These are phyloP conservation scores for Neurospora sublineolata DNA, from an alignment of 495 filamentous ascomycete genomes.

Conservation along the genomic window DNA sequence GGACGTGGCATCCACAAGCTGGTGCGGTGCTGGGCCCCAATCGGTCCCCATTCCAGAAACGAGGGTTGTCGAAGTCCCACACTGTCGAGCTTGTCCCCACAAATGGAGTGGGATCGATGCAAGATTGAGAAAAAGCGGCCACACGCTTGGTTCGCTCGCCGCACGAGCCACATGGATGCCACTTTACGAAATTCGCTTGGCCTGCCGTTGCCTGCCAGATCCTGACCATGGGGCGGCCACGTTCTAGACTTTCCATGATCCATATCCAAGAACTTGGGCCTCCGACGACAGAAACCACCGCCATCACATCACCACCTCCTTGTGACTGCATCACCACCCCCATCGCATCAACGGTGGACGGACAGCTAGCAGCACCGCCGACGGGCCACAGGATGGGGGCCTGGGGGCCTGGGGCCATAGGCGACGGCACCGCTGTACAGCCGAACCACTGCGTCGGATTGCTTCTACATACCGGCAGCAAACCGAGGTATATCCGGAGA, in stretches of 20 bases:
- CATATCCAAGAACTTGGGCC: neutral
- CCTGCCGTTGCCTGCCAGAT: neutral
- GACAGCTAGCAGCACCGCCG: neutral
- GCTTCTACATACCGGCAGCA: neutral
- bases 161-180: neutral
- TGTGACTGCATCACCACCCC: neutral
- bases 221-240: neutral
- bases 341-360: neutral
- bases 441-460: neutral
- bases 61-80: neutral
- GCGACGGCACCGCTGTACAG: neutral
- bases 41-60: neutral
- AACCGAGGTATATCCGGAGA: neutral
- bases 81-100: neutral
- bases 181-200: neutral
- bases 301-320: neutral
- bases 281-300: neutral
- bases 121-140: neutral
- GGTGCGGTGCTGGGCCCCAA: neutral
- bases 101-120: neutral
- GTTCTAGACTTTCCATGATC: neutral
- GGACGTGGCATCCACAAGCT: neutral
- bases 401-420: neutral
- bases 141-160: neutral
- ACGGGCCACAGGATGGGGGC: neutral